Conservation (phyloP, 2,329 filamentous ascomycete species). For the Aspergillus tubingensis region DNA sequence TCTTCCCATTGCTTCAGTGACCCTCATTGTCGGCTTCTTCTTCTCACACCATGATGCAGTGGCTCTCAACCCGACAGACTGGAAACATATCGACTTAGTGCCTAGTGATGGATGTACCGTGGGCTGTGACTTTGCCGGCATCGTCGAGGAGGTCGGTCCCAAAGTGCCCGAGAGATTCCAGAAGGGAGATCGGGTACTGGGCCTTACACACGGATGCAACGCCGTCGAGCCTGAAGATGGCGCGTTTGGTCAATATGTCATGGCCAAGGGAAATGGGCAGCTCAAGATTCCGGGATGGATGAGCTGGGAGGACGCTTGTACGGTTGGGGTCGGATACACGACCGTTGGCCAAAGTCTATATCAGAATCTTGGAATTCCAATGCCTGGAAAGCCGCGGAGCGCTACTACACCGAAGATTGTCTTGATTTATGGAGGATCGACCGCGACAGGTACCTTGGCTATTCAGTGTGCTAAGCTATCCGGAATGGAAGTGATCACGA, state of each 20-base stretch:
- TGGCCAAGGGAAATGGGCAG: constrained; percentile 52
- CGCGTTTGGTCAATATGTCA: constrained; percentile 55
- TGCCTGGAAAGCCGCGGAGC: constrained; percentile 17
- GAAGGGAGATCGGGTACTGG: constrained; percentile 54
- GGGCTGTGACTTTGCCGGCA: constrained; percentile 14
- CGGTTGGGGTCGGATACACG: constrained; percentile 53
- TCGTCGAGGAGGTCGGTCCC: constrained; percentile 17
- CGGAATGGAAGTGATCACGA: constrained; percentile 25
- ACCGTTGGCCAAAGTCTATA: constrained; percentile 28
- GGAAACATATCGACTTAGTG: not conserved
- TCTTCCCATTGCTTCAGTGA: not conserved
- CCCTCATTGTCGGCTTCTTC: too few species aligned
- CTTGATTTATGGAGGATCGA: constrained; percentile 40
- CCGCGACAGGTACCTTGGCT: constrained; percentile 39
- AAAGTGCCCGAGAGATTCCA: constrained; percentile 37
- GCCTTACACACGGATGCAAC: too few species aligned
- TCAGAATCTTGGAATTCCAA: constrained; percentile 31
- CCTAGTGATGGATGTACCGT: not conserved
- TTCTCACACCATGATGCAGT: too few species aligned
- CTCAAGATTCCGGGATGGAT: constrained; percentile 50
- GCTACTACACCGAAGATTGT: not conserved
- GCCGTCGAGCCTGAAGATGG: constrained; percentile 48
- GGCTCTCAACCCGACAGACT: constrained; percentile 5
- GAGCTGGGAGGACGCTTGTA: constrained; percentile 54
- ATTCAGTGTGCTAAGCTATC: constrained; percentile 45